These are phyloP conservation scores for Aspergillus phoenicis DNA, from an alignment of 2,329 filamentous ascomycete species.

Conservation along the genomic window DNA sequence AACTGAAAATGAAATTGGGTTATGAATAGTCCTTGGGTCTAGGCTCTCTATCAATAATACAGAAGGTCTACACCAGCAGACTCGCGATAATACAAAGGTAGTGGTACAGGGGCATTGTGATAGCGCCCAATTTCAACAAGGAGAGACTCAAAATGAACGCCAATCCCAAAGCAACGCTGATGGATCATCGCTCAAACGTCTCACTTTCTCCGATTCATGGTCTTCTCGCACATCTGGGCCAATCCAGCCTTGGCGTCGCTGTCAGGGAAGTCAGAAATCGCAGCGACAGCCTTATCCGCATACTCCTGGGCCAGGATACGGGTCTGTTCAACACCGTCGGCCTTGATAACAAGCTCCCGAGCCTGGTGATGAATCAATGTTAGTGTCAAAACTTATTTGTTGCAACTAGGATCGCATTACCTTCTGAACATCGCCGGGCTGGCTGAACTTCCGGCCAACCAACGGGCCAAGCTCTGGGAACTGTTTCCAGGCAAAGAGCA, in stretches of 20 bases:
- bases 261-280: slow-evolving; percentile 84
- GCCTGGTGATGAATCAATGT: slow-evolving; percentile 59
- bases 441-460: slow-evolving; percentile 86
- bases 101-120: slow-evolving; percentile 4
- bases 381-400: not conserved
- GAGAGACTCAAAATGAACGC: not conserved
- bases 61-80: not conserved
- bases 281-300: slow-evolving; percentile 79
- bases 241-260: slow-evolving; percentile 91
- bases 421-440: slow-evolving; percentile 79
- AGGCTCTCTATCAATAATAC: not conserved
- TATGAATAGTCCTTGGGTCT: not conserved
- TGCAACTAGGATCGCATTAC: slow-evolving; percentile 55
- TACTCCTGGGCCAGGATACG: slow-evolving; percentile 88
- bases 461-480: slow-evolving; percentile 80
- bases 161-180: not conserved
- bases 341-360: slow-evolving; percentile 77
- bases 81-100: slow-evolving; percentile 4
- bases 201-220: slow-evolving; percentile 82
- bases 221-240: slow-evolving; percentile 91
- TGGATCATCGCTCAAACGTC: slow-evolving; percentile 11
- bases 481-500: slow-evolving; percentile 94
- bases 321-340: slow-evolving; percentile 89
- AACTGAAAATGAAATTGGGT: not conserved
- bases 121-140: not conserved